These are phyloP conservation scores for Chaetomium olivaceum DNA, from an alignment of 2,329 filamentous ascomycete genomes.

Conservation along the genomic window DNA sequence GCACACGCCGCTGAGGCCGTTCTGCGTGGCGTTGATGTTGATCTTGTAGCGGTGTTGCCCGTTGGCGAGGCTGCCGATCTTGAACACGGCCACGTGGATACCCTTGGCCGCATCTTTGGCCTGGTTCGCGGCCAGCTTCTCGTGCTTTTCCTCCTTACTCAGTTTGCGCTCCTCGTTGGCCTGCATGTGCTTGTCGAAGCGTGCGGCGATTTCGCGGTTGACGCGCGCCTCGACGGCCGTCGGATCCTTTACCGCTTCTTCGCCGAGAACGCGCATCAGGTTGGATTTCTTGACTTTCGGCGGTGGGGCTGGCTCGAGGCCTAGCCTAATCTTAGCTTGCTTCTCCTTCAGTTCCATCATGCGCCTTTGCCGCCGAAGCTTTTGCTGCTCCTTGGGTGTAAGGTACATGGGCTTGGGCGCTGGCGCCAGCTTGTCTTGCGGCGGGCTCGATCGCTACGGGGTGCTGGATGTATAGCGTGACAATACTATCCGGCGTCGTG, in stretches of 20 bases:
- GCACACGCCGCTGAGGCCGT: slow-evolving; percentile 83
- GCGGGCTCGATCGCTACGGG: slow-evolving; percentile 88
- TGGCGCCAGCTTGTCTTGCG: slow-evolving; percentile 81
- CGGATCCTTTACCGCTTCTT: slow-evolving; percentile 89
- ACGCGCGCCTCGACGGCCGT: slow-evolving; percentile 95
- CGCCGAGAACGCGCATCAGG: slow-evolving; percentile 93
- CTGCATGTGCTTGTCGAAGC: slow-evolving; percentile 73
- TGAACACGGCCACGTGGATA: slow-evolving; percentile 84
- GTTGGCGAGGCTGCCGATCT: slow-evolving; percentile 84
- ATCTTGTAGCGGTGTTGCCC: slow-evolving; percentile 94
- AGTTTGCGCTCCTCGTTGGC: slow-evolving; percentile 84
- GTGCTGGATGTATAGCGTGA: slow-evolving; percentile 90
- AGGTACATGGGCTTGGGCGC: slow-evolving; percentile 87
- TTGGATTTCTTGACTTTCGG: slow-evolving; percentile 98
- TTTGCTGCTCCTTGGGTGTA: slow-evolving; percentile 86
- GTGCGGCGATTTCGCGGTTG: slow-evolving; percentile 87
- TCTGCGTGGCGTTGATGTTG: slow-evolving; percentile 86
- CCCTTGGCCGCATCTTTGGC: slow-evolving; percentile 85
- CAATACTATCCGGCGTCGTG: slow-evolving; percentile 75
- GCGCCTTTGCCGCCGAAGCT: slow-evolving; percentile 82
- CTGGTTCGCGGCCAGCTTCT: slow-evolving; percentile 81
- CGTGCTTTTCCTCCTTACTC: slow-evolving; percentile 80
- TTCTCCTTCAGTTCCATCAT: slow-evolving; percentile 94
- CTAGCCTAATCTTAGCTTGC: slow-evolving; percentile 92
- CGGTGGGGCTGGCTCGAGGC: slow-evolving; percentile 83